Conservation (phyloP, 2,329 filamentous ascomycete species). For the Diaporthe destruens region DNA sequence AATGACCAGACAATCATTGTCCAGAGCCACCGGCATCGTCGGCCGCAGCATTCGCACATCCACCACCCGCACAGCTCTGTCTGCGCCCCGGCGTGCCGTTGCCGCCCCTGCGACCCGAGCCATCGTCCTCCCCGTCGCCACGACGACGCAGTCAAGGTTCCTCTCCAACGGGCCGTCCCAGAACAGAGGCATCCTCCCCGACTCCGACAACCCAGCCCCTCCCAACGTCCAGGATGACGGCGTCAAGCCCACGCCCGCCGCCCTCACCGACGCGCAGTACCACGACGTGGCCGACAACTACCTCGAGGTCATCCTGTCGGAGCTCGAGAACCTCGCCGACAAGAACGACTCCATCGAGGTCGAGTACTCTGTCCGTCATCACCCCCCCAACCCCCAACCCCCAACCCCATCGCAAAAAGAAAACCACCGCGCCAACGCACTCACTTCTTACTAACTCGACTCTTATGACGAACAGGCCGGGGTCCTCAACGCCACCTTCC, state of each 20-base stretch:
- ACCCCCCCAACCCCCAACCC: too few species aligned
- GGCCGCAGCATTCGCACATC: constrained; percentile 36
- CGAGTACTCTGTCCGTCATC: constrained; percentile 81
- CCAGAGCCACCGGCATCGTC: constrained; percentile 34
- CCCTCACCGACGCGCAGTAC: constrained; percentile 79
- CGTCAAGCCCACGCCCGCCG: constrained; percentile 61
- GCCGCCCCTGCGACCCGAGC: background rate
- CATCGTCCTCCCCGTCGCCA: background rate
- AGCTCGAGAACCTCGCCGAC: constrained; percentile 82
- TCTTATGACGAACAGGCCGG: constrained; percentile 71
- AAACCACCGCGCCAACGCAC: too few species aligned
- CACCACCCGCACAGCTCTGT: constrained; percentile 26
- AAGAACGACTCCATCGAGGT: constrained; percentile 82
- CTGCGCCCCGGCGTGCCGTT: constrained; percentile 27
- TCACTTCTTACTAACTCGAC: constrained; percentile 34
- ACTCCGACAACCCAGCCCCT: constrained; percentile 65
- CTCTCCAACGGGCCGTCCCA: constrained; percentile 51
- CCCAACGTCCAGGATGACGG: constrained; percentile 54
- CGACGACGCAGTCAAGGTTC: constrained; percentile 27
- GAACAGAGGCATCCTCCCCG: constrained; percentile 69
- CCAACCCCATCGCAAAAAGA: too few species aligned
- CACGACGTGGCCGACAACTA: constrained; percentile 83
- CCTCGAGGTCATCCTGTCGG: constrained; percentile 68
- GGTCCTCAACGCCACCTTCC: constrained; percentile 82
- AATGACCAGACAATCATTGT: constrained; percentile 40